A percentile compares a stretch with the other conserved stretches of the same genome.
These are phyloP conservation scores for Nigrograna mackinnonii DNA, from an alignment of 2,329 filamentous ascomycete genomes.

Conservation along the genomic window DNA sequence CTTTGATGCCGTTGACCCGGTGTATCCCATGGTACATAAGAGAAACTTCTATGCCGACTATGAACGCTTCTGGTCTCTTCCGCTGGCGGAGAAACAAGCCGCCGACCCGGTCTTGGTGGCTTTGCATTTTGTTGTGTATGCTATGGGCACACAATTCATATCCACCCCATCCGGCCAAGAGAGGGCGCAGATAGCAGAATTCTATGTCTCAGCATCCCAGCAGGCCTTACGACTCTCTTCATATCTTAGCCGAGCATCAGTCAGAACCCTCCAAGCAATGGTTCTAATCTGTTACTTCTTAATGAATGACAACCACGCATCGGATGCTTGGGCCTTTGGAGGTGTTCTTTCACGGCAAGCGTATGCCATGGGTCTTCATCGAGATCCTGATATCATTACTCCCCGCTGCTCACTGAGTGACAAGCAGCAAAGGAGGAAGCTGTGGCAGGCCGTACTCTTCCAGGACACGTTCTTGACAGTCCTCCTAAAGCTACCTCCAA, in stretches of 20 bases:
- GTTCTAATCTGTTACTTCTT: slow-evolving; percentile 81
- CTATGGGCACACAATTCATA: slow-evolving; percentile 78
- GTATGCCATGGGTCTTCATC: slow-evolving; percentile 80
- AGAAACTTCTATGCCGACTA: slow-evolving; percentile 79
- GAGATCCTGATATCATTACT: slow-evolving; percentile 73
- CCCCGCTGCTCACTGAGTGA: slow-evolving; percentile 70
- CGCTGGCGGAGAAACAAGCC: slow-evolving; percentile 59
- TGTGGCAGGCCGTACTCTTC: slow-evolving; percentile 80
- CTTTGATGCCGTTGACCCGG: slow-evolving; percentile 69
- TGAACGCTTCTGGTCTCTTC: slow-evolving; percentile 73
- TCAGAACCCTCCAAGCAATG: slow-evolving; percentile 78
- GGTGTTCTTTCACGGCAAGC: slow-evolving; percentile 77
- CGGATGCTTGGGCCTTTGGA: slow-evolving; percentile 81
- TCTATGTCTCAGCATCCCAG: slow-evolving; percentile 79
- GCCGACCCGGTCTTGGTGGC: slow-evolving; percentile 72
- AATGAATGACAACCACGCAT: slow-evolving; percentile 84
- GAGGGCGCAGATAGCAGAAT: slow-evolving; percentile 76
- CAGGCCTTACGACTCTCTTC: slow-evolving; percentile 76
- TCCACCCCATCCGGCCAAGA: slow-evolving; percentile 60
- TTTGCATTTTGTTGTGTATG: slow-evolving; percentile 76
- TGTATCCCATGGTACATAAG: slow-evolving; percentile 79
- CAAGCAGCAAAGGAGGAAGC: slow-evolving; percentile 76
- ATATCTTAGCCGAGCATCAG: slow-evolving; percentile 74
- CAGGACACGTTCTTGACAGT: slow-evolving; percentile 84
- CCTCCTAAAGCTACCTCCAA: slow-evolving; percentile 75